A percentile compares a stretch with the other conserved stretches of the same genome.
Conservation (phyloP, 2,329 filamentous ascomycete species). For the Diplodia corticola region DNA sequence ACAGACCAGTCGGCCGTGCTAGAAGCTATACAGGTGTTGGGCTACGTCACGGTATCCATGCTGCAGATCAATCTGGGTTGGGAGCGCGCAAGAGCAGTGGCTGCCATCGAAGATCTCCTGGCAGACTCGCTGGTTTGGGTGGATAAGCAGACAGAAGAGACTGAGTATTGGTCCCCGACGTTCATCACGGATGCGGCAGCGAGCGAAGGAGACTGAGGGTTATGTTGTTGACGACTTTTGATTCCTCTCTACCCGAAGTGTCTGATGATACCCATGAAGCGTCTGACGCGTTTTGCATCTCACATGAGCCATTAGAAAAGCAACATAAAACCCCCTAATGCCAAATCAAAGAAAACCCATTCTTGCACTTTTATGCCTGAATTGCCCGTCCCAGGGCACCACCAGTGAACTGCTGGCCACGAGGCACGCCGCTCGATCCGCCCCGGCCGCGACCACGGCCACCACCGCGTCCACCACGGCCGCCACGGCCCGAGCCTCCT, state of each 20-base stretch:
- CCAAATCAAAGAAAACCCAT: conserved; percentile 16
- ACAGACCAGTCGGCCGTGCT: conserved; percentile 90
- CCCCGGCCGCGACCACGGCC: conserved; percentile 63
- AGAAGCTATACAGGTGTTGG: conserved; percentile 85
- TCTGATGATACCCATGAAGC: conserved; percentile 22
- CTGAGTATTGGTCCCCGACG: conserved; percentile 89
- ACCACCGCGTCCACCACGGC: conserved; percentile 57
- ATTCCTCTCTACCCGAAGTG: conserved; percentile 12
- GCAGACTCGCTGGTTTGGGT: conserved; percentile 92
- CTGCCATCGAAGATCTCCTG: conserved; percentile 86
- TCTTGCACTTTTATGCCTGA: conserved; percentile 41
- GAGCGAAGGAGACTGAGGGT: conserved; percentile 10
- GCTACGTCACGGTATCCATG: conserved; percentile 89
- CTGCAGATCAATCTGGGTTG: conserved; percentile 82
- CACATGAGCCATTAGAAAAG: conserved; percentile 23
- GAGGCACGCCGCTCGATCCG: conserved; percentile 63
- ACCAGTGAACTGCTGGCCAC: conserved; percentile 78
- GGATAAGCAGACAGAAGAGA: conserved; percentile 80
- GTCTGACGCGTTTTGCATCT: conserved; percentile 22
- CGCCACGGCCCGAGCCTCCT: conserved; percentile 72
- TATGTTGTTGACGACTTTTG: conserved; percentile 12
- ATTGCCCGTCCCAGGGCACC: conserved; percentile 68
- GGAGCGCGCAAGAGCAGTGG: conserved; percentile 81
- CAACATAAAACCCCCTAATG: conserved; percentile 18
- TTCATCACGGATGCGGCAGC: conserved; percentile 56